Evolutionary conservation across 495 filamentous ascomycete species (phyloP), one percentile per base, ranked within the genome.

Genomic region (Tuber umbilicatum): DNA sequence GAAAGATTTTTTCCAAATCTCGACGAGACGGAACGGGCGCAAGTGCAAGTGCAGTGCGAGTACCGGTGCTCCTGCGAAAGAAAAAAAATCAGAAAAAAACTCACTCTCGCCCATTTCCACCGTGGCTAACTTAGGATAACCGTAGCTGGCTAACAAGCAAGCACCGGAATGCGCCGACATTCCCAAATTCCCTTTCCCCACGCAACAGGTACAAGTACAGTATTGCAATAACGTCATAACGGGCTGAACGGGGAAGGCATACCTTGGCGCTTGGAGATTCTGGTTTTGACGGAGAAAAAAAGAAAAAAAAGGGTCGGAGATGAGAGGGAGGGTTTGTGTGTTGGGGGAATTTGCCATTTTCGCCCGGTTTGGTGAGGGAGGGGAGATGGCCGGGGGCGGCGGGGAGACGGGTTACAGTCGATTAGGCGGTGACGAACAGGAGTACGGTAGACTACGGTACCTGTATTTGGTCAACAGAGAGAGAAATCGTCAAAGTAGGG

Each of bases 231-330:
- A 27, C 47, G 47, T 55, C 47, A 55, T 55, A 55, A 55, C 47
- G 23, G 23, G 47, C 47, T 23, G 10, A 55, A 27, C 23, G 23
- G 47, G 47, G 7, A 55, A 27, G 47, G 19, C 43, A 55, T 19
- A 55, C 47, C 47, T 55, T 55, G 47, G 47, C 47, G 47, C 47
- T 55, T 55, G 47, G 47, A 55, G 47, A 55, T 55, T 55, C 47
- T 55, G 47, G 7, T 55, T 55, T 55, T 55, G 47, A 55, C 23
- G 23, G 47, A 5, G 42, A 4, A 47, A 47, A 23, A 47, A 2
- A 19, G 5, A 19, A 45, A 47, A 47, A 23, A 47, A 23, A 47
- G 45, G 5, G 45, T 47, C 45, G 47, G 47, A 55, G 47, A 55
- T 55, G 47, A 55, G 47, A 9, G 21, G 17, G 45, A n/a, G 19